Evolutionary conservation across 768 basidiomycete species (phyloP).

Genomic region (Gymnopilus junonius): DNA sequence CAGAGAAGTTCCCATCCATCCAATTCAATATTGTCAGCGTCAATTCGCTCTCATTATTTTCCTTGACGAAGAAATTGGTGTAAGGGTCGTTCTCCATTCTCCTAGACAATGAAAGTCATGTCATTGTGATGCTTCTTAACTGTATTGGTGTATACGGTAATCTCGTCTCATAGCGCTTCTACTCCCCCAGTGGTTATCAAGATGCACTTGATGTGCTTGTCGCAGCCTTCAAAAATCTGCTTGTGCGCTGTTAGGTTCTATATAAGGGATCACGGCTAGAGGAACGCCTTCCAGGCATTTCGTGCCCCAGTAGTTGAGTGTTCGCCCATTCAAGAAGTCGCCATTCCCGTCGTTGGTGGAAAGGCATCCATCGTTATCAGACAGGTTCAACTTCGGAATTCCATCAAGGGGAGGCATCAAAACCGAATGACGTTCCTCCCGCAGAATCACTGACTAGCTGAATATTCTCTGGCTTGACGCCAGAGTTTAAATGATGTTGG

Average conservation of each 20-base stretch:
- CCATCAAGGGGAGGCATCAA: conserved; percentile 37
- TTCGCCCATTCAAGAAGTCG: conserved; percentile 26
- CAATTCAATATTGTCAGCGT: conserved; percentile 24
- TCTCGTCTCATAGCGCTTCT: conserved; percentile 33
- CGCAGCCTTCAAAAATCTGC: conserved; percentile 30
- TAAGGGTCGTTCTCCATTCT: conserved; percentile 24
- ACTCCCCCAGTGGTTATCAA: conserved; percentile 32
- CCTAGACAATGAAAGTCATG: conserved; percentile 20
- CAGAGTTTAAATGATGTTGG: conserved; percentile 34
- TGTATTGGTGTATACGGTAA: conserved; percentile 23
- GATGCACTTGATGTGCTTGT: conserved; percentile 23
- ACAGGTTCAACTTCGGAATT: conserved; percentile 28
- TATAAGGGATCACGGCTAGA: conserved; percentile 21
- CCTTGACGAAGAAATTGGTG: conserved; percentile 22
- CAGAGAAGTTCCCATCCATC: conserved; percentile 14
- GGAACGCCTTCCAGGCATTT: conserved; percentile 23
- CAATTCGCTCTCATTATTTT: conserved; percentile 20
- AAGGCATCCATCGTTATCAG: conserved; percentile 20
- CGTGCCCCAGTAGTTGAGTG: conserved; percentile 21
- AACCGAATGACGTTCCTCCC: conserved; percentile 39
- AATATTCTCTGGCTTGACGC: conserved; percentile 34
- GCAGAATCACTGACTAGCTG: conserved; percentile 45
- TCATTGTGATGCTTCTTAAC: conserved; percentile 17
- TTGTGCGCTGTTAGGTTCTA: conserved; percentile 29
- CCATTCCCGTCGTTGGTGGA: conserved; percentile 17